phyloP scores from a whole-genome alignment of 345 rosid genomes.

The Limnanthes douglasii region DNA sequence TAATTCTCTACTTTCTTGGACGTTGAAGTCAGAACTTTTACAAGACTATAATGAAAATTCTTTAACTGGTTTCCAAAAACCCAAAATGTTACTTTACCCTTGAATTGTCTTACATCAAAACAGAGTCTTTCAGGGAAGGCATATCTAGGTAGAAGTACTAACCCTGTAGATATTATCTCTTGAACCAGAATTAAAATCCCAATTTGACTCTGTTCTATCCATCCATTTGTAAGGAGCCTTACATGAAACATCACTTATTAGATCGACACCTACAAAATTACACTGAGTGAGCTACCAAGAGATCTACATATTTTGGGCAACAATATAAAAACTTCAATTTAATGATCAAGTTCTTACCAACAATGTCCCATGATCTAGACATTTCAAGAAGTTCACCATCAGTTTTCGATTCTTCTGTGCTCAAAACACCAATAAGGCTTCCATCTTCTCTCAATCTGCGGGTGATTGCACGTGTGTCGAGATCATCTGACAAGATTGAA shows the following conservation, averaged over 20 bases:
- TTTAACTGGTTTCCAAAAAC: too few species aligned
- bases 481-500: slow-evolving; percentile 45
- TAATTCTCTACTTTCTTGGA: neutral
- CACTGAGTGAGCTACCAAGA: slow-evolving; percentile 2
- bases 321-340: neutral
- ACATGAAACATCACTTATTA: slow-evolving; percentile 75
- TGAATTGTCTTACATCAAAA: too few species aligned
- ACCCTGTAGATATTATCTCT: slow-evolving; percentile 34
- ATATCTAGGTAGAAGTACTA: slow-evolving; percentile 12
- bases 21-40: slow-evolving; percentile 3
- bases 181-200: slow-evolving; percentile 56
- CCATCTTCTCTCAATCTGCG: slow-evolving; percentile 90
- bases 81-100: too few species aligned
- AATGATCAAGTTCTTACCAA: slow-evolving; percentile 23
- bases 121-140: slow-evolving; percentile 1
- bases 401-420: slow-evolving; percentile 65
- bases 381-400: slow-evolving; percentile 68
- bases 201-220: slow-evolving; percentile 48
- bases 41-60: too few species aligned
- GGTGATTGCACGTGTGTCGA: slow-evolving; percentile 93
- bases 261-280: slow-evolving; percentile 52
- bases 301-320: neutral
- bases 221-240: slow-evolving; percentile 73
- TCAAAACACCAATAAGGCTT: slow-evolving; percentile 88
- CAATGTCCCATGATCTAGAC: slow-evolving; percentile 88